Percentiles rank a stretch among this genome's conserved stretches.
Conservation (phyloP, 345 rosid genomes). For the Clausena lansium region DNA sequence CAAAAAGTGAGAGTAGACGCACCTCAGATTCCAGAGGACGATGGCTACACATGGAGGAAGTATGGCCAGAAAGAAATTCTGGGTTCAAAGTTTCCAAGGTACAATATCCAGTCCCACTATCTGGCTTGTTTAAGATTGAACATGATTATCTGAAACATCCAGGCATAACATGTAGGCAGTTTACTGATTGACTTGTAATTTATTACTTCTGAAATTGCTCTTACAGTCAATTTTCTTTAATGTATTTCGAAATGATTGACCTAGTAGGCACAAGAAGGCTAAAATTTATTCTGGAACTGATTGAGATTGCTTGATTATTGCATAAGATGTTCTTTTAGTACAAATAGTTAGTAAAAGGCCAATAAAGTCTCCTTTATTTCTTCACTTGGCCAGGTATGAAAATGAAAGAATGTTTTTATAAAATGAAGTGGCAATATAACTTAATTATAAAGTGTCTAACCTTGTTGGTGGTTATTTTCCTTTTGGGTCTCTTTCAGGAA, state of each 20-base stretch:
- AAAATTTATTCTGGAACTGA: background rate
- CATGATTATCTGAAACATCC: constrained; percentile 1
- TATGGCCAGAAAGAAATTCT: constrained; percentile 84
- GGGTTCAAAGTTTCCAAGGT: constrained; percentile 71
- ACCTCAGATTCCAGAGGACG: constrained; percentile 67
- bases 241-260: background rate
- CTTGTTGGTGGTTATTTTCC: background rate
- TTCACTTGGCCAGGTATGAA: background rate
- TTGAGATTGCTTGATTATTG: background rate
- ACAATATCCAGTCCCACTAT: background rate
- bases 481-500: constrained; percentile 36
- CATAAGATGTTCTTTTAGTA: background rate
- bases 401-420: background rate
- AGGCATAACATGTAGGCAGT: background rate
- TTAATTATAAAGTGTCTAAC: too few relatives aligned
- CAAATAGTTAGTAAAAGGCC: background rate
- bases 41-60: constrained; percentile 76
- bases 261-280: background rate
- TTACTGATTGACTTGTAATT: background rate
- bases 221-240: background rate
- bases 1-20: constrained; percentile 32
- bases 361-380: background rate
- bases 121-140: background rate
- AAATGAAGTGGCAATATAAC: background rate
- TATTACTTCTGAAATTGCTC: background rate